Conservation (phyloP, 1,284 basidiomycete species). For the Ustilago curta region DNA sequence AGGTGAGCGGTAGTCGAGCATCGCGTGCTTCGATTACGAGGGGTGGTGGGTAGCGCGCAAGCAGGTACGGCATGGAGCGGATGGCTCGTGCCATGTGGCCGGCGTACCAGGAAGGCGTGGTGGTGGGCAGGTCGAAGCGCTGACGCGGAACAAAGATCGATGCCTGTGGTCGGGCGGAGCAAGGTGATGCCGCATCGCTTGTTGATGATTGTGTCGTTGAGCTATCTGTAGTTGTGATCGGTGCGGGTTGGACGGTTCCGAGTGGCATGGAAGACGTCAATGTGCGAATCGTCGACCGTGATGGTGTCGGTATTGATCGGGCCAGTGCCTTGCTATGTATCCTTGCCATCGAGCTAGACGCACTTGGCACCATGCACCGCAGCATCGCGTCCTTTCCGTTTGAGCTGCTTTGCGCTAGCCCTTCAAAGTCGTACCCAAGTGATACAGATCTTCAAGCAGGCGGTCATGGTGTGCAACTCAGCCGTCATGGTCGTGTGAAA, state of each 20-base stretch:
- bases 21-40: constrained; percentile 95
- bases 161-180: background rate
- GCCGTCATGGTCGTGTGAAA: background rate
- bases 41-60: constrained; percentile 77
- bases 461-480: constrained; percentile 3
- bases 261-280: background rate
- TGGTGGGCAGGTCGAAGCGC: constrained; percentile 70
- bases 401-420: background rate
- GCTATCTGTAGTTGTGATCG: background rate
- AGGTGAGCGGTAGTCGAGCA: constrained; percentile 89
- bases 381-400: background rate
- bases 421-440: no score
- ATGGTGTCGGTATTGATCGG: background rate
- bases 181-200: background rate
- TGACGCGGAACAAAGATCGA: constrained; percentile 66
- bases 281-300: background rate
- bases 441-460: no score
- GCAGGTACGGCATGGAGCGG: constrained; percentile 72
- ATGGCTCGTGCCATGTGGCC: constrained; percentile 82
- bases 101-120: constrained; percentile 91
- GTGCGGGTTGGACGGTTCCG: background rate
- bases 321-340: background rate
- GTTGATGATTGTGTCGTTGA: background rate
- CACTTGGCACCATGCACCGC: background rate
- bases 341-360: background rate